Base-by-base conservation (phyloP, 75 land plant genomes). In the Sequoia sempervirens region DNA sequence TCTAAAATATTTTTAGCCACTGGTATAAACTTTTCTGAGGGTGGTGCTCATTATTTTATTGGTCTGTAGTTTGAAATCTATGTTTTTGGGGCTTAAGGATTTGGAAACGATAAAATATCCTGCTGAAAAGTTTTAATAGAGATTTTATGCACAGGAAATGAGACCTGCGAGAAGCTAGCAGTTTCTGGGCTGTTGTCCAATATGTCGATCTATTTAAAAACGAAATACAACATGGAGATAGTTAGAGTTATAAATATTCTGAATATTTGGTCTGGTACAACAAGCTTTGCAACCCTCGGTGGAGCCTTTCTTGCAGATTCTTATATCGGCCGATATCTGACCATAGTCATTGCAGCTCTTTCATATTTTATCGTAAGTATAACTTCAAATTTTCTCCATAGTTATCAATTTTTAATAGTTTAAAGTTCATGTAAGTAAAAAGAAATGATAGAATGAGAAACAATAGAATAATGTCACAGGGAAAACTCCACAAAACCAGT, bases 231-330 rank as follows among this genome's bases (percentile, higher is more conserved):
- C 70, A 85, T 87, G 50, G 18, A 69, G 64, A 80, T 85, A 20
- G 86, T 85, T 32, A 52, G 38, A 1, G 81, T 88, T 11, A 32
- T 88, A 9, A 88, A 54, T 53, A 74, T 83, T 30, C 79, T 88
- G 37, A 87, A 81, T 66, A 86, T 83, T 61, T 88, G 88, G 89
- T 83, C 85, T 34, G 89, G 89, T 40, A 87, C 89, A 15, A 83
- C 82, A 45, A 83, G 84, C 85, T 69, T 88, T 36, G 81, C 88
- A 5, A 54, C 89, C 15, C 85, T 88, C 38, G 84, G 81, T 38
- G 88, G 89, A 15, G 89, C 85, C 11, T 88, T 88, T 81, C 20
- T 88, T 2, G 88, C 88, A 6, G 89, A 88, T 80, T 84, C 89
- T n/a, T 88, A 83, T 38, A 18, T 86, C 50, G 89, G 89, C 66